Percentiles rank a stretch among this genome's conserved stretches.
These are phyloP conservation scores for Schwanniomyces polymorphus DNA, from an alignment of 805 yeast genomes.

Conservation along the genomic window DNA sequence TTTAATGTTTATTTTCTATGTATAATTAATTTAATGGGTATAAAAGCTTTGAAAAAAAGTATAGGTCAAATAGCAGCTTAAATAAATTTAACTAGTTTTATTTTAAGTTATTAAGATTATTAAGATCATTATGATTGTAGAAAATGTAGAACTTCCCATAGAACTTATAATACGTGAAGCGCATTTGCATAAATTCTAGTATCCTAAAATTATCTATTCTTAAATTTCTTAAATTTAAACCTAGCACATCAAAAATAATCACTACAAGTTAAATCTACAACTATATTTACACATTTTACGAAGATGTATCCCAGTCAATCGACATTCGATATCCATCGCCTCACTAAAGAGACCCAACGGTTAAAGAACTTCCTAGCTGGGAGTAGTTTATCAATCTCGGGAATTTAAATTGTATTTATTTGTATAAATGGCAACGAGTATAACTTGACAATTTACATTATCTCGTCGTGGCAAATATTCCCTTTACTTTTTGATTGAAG, in stretches of 20 bases:
- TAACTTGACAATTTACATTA: conserved; percentile 60
- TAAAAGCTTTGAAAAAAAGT: neutral
- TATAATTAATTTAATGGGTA: conserved; percentile 12
- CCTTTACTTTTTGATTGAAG: conserved; percentile 61
- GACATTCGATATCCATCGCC: conserved; percentile 63
- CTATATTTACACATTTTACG: neutral
- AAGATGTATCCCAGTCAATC: conserved; percentile 45
- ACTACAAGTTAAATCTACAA: neutral
- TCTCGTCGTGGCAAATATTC: conserved; percentile 70
- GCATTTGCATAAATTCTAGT: no score
- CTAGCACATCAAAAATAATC: no score
- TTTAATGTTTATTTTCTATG: conserved; percentile 11
- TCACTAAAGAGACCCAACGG: conserved; percentile 51
- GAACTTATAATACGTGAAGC: no score
- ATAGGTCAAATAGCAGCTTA: neutral
- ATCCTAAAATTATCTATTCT: no score
- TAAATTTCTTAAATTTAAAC: no score
- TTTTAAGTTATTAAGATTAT: neutral
- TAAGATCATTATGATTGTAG: neutral
- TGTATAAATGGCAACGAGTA: conserved; percentile 60
- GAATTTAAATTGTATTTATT: conserved; percentile 34
- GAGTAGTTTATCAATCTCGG: conserved; percentile 49
- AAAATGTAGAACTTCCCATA: neutral
- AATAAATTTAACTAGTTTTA: neutral
- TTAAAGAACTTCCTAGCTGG: conserved; percentile 61